Conservation (phyloP, 2,329 filamentous ascomycete species). For the Thelonectria rubi region DNA sequence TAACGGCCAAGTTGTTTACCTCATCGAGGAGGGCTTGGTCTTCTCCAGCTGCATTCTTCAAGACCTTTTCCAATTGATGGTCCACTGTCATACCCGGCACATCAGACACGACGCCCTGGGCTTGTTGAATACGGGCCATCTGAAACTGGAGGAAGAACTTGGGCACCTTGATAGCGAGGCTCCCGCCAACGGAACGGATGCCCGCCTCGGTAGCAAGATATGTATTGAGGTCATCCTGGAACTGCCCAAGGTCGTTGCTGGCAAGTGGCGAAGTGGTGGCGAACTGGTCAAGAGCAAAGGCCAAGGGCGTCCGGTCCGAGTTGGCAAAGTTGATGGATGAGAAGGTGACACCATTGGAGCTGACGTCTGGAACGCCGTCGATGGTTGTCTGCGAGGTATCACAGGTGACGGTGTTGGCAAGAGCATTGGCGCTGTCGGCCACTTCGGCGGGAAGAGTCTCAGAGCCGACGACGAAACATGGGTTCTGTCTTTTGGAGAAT, state of each 20-base stretch:
- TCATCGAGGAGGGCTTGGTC: constrained; percentile 59
- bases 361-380: constrained; percentile 64
- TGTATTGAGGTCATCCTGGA: constrained; percentile 63
- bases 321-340: constrained; percentile 65
- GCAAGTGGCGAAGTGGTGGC: constrained; percentile 60
- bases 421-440: constrained; percentile 50
- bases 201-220: constrained; percentile 69
- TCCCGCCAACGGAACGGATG: constrained; percentile 62
- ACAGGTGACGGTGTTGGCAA: constrained; percentile 61
- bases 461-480: constrained; percentile 65
- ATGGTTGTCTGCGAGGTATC: constrained; percentile 57
- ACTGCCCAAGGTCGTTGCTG: constrained; percentile 57
- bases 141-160: constrained; percentile 71
- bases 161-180: constrained; percentile 66
- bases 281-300: constrained; percentile 64
- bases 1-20: constrained; percentile 55
- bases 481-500: constrained; percentile 43
- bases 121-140: constrained; percentile 66
- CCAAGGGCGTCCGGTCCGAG: constrained; percentile 57
- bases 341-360: constrained; percentile 59
- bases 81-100: constrained; percentile 63
- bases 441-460: constrained; percentile 61
- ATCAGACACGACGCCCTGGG: constrained; percentile 63
- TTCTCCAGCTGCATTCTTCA: constrained; percentile 63
- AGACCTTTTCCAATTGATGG: constrained; percentile 65